Conservation (phyloP, 306 rosid genomes). For the Ochetophila trinervis region DNA sequence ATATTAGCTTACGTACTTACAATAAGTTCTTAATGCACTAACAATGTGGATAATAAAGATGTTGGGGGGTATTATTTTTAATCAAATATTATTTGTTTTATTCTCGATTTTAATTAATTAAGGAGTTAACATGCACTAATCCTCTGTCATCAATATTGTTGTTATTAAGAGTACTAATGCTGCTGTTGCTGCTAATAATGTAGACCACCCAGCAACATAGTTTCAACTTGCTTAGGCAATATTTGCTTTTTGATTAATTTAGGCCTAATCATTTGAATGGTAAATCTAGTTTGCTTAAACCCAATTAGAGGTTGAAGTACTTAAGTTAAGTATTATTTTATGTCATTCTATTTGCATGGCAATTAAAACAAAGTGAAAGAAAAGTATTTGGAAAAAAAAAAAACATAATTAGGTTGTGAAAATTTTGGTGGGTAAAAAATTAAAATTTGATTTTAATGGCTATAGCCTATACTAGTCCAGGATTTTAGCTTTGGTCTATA, state of each 20-base stretch:
- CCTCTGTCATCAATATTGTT: conserved; percentile 25
- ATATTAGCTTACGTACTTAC: conserved; percentile 48
- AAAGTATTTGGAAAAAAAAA: no score
- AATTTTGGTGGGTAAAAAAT: no score
- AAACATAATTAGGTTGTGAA: no score
- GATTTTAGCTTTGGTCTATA: no score
- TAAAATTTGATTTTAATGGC: no score
- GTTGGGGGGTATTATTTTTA: conserved; percentile 22
- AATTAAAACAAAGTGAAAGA: no score
- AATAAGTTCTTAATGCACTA: conserved; percentile 45
- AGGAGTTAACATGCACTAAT: conserved; percentile 13
- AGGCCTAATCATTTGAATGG: conserved; percentile 10
- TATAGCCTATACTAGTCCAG: no score
- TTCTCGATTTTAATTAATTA: conserved; percentile 21
- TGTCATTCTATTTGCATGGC: no score
- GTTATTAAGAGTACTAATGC: conserved; percentile 6
- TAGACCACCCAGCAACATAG: not conserved
- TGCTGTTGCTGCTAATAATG: conserved; percentile 7
- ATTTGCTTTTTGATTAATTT: not conserved
- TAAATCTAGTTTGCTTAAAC: not conserved
- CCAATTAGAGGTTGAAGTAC: conserved; percentile 2
- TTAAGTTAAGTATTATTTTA: not conserved
- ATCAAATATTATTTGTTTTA: conserved; percentile 10
- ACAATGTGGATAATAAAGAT: conserved; percentile 44
- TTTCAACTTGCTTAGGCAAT: not conserved